Base-by-base conservation (phyloP, 164 flowering plant genomes). In the Cinnamomum chago region DNA sequence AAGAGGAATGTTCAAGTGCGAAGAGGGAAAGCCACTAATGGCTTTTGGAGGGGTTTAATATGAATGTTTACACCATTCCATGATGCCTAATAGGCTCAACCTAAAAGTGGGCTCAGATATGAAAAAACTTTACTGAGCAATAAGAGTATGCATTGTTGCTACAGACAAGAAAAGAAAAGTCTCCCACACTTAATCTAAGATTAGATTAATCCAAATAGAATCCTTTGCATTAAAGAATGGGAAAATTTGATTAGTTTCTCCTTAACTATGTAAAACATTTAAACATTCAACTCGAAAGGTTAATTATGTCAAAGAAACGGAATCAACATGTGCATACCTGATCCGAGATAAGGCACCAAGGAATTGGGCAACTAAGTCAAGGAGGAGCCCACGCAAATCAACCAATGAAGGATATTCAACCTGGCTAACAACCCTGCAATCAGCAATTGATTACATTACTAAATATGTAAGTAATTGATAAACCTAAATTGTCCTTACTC, bases 341-440 rank as follows among this genome's bases (percentile, higher is more conserved):
- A 96, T 92, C 71, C 99, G 88, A 40, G 99, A 96, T 76, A 96
- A 86, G 78, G 99, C 99, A 73, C 99, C 99, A 47, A 96, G 84
- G 27, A 96, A 94, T 70, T 96, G 99, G 4, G 99, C 98, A 79
- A 95, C 99, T 51, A 94, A 81, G 80, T 95, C 99, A 70, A 95
- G 82, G 74, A 95, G 97, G 58, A 96, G 95, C 3, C 97, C 92
- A 50, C 99, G 87, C 85, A 94, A 82, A 87, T 96, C 99, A 75
- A 96, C 94, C 75, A 96, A 80, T 58, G 98, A 96, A 64, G 99
- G 99, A 82, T 96, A 96, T 27, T 96, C 99, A 73, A 84, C 83
- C 84, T 96, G 98, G 87, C 99, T 96, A 60, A 96, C 99, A 87
- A 94, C 91, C 92, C 99, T 95, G 95, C 80, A 84, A 68, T 24